Base-by-base conservation (phyloP, 331 rosid genomes). In the Quercus lobata region DNA sequence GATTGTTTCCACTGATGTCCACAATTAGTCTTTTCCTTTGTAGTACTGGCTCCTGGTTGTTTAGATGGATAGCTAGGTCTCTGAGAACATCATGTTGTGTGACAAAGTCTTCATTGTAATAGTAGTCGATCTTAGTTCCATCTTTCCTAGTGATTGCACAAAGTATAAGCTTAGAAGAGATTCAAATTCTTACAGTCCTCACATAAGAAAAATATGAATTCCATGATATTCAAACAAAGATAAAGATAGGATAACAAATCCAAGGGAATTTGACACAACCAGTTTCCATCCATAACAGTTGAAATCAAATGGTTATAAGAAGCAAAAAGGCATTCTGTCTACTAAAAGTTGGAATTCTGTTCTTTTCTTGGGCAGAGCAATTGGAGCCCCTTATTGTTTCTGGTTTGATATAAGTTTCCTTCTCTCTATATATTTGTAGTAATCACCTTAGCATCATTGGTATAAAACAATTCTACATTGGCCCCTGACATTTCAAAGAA, bases 21-120 rank as follows among this genome's bases (percentile, higher is more conserved):
- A 92, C 65, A 80, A 86, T 77, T 82, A 88, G 76, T 74, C 92
- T 88, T 27, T 81, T 77, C 80, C 91, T 86, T 21, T 81, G 57
- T 72, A 54, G 75, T 49, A 71, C 57, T 3, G 88, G 76, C 49
- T 69, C 86, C 29, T 49, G 69, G 76, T 75, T 81, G 41, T 68
- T 79, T 80, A 81, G 71, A 19, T 73, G 81, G 71, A 87, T 85
- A 6, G 93, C 95, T 63, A 92, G 84, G 63, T 92, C 94, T 15
- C 90, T 85, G 62, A 92, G 91, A 74, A 89, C 84, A 78, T 83
- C 87, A 63, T 84, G 80, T 70, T 81, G 90, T 11, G 82, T 81
- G 25, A 85, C 83, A 78, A 85, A 88, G 81, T 85, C 83, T 57
- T 86, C 80, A 25, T 83, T 90, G 78, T 81, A 87, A 80, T 62